Evolutionary conservation across 1,284 basidiomycete genomes (phyloP).

Genomic region (Cutaneotrichosporon spelunceum): DNA sequence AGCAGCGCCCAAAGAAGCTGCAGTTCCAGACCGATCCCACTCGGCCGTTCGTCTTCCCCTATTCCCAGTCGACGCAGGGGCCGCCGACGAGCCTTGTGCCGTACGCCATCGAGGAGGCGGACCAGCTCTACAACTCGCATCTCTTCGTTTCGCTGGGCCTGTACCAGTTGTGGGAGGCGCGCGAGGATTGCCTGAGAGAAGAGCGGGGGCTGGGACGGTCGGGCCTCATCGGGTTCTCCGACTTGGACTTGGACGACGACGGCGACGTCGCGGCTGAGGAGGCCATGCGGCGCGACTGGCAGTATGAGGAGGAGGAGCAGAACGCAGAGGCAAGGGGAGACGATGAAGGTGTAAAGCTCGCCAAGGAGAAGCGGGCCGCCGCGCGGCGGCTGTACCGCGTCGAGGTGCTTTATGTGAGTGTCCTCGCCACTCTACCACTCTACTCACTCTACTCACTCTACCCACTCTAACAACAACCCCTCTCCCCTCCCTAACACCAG

Average conservation of each 20-base stretch:
- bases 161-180: constrained; percentile 89
- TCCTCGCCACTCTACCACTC: neutral
- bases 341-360: constrained; percentile 61
- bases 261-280: constrained; percentile 50
- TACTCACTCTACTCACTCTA: no score
- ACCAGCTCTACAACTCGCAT: constrained; percentile 81
- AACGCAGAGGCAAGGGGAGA: constrained; percentile 54
- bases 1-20: constrained; percentile 87
- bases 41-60: constrained; percentile 93
- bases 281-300: constrained; percentile 63
- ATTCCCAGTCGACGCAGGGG: constrained; percentile 59
- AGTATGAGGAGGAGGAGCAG: constrained; percentile 60
- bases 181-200: constrained; percentile 89
- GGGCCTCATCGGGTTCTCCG: constrained; percentile 60
- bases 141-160: constrained; percentile 86
- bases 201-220: constrained; percentile 74
- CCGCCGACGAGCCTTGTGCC: constrained; percentile 64
- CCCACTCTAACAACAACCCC: neutral
- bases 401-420: constrained; percentile 82
- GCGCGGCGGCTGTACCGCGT: constrained; percentile 78
- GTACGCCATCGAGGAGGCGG: constrained; percentile 92
- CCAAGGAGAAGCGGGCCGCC: constrained; percentile 69
- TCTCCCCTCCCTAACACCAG: constrained; percentile 25
- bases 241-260: constrained; percentile 30
- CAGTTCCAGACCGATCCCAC: constrained; percentile 98